phyloP scores from a whole-genome alignment of 139 green algal species.

The Chlorella sp. region DNA sequence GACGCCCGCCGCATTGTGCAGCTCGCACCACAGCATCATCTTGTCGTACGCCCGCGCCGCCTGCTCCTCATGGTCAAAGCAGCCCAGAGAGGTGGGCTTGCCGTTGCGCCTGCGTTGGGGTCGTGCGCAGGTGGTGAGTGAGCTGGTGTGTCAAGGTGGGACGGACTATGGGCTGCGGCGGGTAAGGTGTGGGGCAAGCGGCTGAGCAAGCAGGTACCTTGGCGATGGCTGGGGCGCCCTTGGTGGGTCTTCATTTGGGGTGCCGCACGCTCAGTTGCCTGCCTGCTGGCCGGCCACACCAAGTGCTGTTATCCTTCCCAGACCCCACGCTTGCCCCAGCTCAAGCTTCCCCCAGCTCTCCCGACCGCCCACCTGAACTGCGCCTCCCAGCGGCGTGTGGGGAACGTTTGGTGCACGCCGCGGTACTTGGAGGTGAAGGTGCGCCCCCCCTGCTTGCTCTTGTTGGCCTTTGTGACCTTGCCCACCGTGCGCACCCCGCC shows the following conservation, averaged over 20 bases:
- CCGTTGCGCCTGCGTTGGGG: conserved; percentile 66
- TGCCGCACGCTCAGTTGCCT: too few species aligned
- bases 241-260: too few species aligned
- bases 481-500: conserved; percentile 1
- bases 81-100: conserved; percentile 87
- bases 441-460: conserved; percentile 47
- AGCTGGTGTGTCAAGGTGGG: not conserved
- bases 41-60: conserved; percentile 91
- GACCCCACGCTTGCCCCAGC: not conserved
- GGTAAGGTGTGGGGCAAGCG: not conserved
- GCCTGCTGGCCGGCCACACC: too few species aligned
- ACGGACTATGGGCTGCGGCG: too few species aligned
- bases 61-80: conserved; percentile 89
- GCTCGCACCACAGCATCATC: conserved; percentile 96
- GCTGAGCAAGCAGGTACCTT: too few species aligned
- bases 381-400: conserved; percentile 89
- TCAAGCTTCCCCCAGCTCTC: not conserved
- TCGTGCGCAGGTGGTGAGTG: not conserved
- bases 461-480: conserved; percentile 42
- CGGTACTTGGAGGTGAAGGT: conserved; percentile 87
- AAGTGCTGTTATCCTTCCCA: not conserved
- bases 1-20: conserved; percentile 74
- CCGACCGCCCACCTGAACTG: conserved; percentile 73
- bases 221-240: too few species aligned
- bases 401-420: conserved; percentile 93